Percentiles rank a stretch among this genome's conserved stretches.
Evolutionary conservation across 768 basidiomycete species (phyloP).

Genomic region (Suillus subalutaceus): DNA sequence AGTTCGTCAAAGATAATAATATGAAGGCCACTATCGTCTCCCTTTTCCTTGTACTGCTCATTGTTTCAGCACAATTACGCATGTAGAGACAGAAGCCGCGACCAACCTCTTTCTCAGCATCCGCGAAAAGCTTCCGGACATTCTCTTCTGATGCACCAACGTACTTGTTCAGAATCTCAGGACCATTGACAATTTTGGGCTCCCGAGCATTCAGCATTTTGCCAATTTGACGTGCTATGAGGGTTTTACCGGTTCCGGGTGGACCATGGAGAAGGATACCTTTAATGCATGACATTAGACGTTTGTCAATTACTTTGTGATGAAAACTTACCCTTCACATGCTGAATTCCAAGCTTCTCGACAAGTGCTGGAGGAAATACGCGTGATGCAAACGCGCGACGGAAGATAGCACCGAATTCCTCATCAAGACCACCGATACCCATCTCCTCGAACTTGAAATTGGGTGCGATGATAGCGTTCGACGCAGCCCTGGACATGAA

Average conservation of each 20-base stretch:
- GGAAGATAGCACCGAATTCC: constrained; percentile 96
- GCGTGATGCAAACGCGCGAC: constrained; percentile 96
- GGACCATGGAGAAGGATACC: constrained; percentile 95
- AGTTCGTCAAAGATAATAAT: constrained; percentile 99
- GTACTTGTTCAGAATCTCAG: constrained; percentile 95
- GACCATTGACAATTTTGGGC: constrained; percentile 98
- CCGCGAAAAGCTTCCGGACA: constrained; percentile 94
- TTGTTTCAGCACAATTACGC: constrained; percentile 9
- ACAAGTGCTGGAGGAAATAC: constrained; percentile 98
- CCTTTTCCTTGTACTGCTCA: constrained; percentile 90
- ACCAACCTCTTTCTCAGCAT: constrained; percentile 92
- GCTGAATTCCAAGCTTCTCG: constrained; percentile 96
- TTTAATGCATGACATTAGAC: constrained; percentile 29
- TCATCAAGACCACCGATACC: constrained; percentile 97
- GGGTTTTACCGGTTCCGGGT: constrained; percentile 97
- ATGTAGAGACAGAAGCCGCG: background rate
- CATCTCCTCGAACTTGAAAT: constrained; percentile 99
- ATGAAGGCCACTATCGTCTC: constrained; percentile 94
- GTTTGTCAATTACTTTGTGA: background rate
- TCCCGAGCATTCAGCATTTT: constrained; percentile 99
- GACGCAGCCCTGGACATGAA: constrained; percentile 66
- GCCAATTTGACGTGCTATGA: constrained; percentile 97
- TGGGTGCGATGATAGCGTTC: constrained; percentile 94
- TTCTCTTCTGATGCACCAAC: constrained; percentile 99
- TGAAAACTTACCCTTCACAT: constrained; percentile 83